Evolutionary conservation across 1,139 yeast species (phyloP), one percentile per base, ranked within the genome.

Genomic region (Cylindricascospora bacillispora): DNA sequence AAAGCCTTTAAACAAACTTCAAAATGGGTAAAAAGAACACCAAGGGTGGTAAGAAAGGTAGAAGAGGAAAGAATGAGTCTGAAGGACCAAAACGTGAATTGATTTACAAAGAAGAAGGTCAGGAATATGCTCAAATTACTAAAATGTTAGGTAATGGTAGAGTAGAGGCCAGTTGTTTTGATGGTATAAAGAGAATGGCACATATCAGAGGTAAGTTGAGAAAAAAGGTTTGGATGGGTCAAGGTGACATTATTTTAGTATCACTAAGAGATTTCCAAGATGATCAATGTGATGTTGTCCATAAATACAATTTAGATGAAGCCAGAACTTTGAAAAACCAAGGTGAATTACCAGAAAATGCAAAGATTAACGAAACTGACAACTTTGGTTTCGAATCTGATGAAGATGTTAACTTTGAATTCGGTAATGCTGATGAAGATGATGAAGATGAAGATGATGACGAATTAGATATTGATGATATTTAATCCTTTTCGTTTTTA

Each of bases 211-310:
- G 99, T 47, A 92, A 92, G 60, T 73, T 92, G 65, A 81, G 99
- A 71, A 92, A 92, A 77, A 89, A 89, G 73, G 97, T 86, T 39
- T 92, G 99, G 99, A 86, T 92, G 83, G 81, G 83, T 27, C 97
- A 85, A 62, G 98, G 98, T 63, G 99, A 92, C 56, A 92, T 92
- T 48, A 85, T 92, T 45, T 67, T 92, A 53, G 89, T 89, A 28
- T 85, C 95, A 5, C 72, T 92, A 52, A 83, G 99, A 70, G 99
- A 92, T 54, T 92, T 89, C 74, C 95, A 92, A 62, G 97, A 89
- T 54, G 95, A 83, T 43, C 93, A 81, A 59, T 92, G 95, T 65
- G 99, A 92, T 58, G 97, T 92, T 44, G 89, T 92, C 33, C 93
- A 89, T 62, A 89, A 89, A 63, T 92, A 79, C 63, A 85, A 81